Conservation (phyloP, 139 green algal genomes). For the Chlamydomonas sp. region DNA sequence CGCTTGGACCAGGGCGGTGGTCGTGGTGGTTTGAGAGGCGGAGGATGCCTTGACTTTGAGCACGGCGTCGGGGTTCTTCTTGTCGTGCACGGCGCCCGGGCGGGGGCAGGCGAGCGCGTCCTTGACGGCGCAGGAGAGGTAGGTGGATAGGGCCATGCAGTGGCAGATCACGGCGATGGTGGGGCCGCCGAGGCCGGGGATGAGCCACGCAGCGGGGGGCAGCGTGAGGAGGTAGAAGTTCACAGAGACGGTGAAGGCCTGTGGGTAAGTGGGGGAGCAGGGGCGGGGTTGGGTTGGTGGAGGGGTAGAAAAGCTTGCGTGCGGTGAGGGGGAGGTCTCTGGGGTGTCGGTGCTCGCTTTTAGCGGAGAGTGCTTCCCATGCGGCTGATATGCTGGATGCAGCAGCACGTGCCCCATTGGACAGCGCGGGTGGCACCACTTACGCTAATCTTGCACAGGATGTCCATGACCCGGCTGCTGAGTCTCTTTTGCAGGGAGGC, state of each 20-base stretch:
- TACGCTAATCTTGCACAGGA: too few relatives aligned
- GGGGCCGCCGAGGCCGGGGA: neutral
- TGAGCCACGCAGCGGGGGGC: conserved; percentile 6
- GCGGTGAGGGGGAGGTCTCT: too few relatives aligned
- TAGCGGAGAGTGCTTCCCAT: too few relatives aligned
- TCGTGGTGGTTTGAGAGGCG: neutral
- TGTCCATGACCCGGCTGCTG: too few relatives aligned
- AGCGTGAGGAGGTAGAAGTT: conserved; percentile 38
- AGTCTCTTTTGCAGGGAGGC: too few relatives aligned
- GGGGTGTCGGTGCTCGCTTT: too few relatives aligned
- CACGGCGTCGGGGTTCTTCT: neutral
- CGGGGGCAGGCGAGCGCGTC: conserved; percentile 31
- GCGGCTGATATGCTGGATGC: too few relatives aligned
- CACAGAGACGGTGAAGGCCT: conserved; percentile 34
- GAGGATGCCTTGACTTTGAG: neutral
- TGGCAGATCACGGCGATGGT: neutral
- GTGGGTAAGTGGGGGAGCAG: neutral
- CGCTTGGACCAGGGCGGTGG: neutral
- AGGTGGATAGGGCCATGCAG: conserved; percentile 27
- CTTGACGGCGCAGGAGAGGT: conserved; percentile 30
- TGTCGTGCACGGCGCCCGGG: neutral
- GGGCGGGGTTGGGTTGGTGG: too few relatives aligned
- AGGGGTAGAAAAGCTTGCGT: too few relatives aligned
- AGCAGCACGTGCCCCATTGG: too few relatives aligned
- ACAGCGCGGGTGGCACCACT: too few relatives aligned